phyloP scores from a whole-genome alignment of 2,329 filamentous ascomycete genomes.

The Helotiales sp. region DNA sequence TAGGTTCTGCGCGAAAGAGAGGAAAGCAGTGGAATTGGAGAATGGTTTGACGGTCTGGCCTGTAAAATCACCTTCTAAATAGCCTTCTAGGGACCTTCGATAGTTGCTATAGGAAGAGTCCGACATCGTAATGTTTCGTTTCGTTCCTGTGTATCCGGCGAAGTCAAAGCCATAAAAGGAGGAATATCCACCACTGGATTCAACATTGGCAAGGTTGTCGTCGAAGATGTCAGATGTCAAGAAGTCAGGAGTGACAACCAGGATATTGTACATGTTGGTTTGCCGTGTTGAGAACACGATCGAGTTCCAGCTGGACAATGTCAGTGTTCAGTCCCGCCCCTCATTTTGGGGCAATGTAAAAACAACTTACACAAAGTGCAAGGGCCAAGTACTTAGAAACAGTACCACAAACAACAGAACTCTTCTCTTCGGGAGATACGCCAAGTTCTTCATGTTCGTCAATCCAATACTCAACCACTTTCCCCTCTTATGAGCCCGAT shows the following conservation, averaged over 20 bases:
- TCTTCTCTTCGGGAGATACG: not conserved
- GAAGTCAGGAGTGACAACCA: not conserved
- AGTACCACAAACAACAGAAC: not conserved
- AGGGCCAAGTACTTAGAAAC: not conserved
- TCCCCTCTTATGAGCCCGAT: constrained; percentile 32
- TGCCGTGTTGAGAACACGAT: not conserved
- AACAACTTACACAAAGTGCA: not conserved
- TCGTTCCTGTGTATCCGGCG: not conserved
- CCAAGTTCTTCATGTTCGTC: not conserved
- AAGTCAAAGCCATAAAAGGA: not conserved
- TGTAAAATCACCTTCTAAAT: not conserved
- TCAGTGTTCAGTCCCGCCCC: not conserved
- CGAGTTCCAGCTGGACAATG: not conserved
- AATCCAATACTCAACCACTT: constrained; percentile 36
- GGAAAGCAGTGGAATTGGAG: not conserved
- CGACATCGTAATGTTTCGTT: not conserved
- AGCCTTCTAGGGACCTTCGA: not conserved
- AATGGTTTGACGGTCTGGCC: not conserved
- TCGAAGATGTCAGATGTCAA: not conserved
- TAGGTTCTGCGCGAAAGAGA: not conserved
- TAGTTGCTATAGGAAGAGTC: too few relatives aligned
- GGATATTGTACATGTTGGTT: not conserved
- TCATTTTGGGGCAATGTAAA: not conserved
- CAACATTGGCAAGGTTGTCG: not conserved
- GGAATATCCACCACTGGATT: not conserved